Evolutionary conservation across 257 asterid species (phyloP), one percentile per base, ranked within the genome.

Genomic region (Penstemon barbatus): DNA sequence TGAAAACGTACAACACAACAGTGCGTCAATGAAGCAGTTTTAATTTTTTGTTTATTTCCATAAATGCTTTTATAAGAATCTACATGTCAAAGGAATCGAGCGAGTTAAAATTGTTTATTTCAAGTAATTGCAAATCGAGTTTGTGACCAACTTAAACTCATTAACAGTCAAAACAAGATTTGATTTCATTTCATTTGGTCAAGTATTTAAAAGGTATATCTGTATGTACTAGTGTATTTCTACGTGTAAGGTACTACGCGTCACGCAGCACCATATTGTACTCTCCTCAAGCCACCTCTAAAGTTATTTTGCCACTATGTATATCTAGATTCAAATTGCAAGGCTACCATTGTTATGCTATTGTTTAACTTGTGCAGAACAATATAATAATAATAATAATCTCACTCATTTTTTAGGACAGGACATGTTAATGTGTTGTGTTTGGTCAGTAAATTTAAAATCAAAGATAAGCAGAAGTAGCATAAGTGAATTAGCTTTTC

Each of bases 401-500:
- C 33, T 25, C 33, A 25, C 33, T 25, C 33, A 25, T 25, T 1
- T 25, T 25, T 25, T 39, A 51, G 36, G 33, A 42, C 53, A 51
- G 36, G 33, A 42, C 53, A 18, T 43, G 55, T 46, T 57, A 49
- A 69, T 45, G 73, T 33, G 63, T 66, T 45, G 73, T 33, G 63
- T 66, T 70, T 53, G 71, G 66, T 71, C 42, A 33, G 40, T 61
- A 46, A 12, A 3, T 25, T 25, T 25, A 25, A 25, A 25, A 25
- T 25, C 33, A 25, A 25, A 25, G 33, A 25, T 25, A 63, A 74
- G 78, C 71, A 67, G 71, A 68, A 52, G 54, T 71, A 74, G 77
- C 75, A 80, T 77, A 80, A 75, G 81, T 71, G 72, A 66, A 71
- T 65, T 33, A 72, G 65, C 69, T 63, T 73, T 79, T 66, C 51